Evolutionary conservation across 2,329 filamentous ascomycete genomes (phyloP), one percentile per base, ranked within the genome.

Genomic region (Nemania diffusa): DNA sequence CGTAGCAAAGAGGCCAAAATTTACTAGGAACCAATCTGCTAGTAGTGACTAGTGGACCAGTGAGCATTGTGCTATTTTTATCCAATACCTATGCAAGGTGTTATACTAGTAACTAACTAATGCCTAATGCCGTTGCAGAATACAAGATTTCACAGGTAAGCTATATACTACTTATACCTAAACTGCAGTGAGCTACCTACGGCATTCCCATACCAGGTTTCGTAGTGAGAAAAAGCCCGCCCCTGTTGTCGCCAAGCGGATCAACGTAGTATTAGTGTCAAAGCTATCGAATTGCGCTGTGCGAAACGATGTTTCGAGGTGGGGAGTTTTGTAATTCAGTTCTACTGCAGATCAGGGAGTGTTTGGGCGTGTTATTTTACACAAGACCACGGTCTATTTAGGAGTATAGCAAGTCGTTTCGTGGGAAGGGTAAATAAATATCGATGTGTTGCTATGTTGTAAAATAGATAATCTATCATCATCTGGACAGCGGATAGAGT

Each of bases 271-370:
- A 67, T 69, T 52, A 20, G 60, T 64, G 56, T 64, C 56, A 61
- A 57, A 55, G 57, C 52, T 63, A 67, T 67, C 53, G 64, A 57
- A 51, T 58, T 40, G 59, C 64, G 67, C 58, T 67, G 59, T 61
- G 60, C 64, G 59, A 67, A 50, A 58, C 5, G 37, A 52, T 55
- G 52, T 51, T 62, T 55, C 26, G 59, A 44, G 46, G 52, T 57
- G 53, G 67, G 15, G 56, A 57, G 55, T 57, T 62, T 61, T 64
- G 48, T 52, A 67, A 57, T 64, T 55, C 55, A 46, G 56, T 57
- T 51, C 42, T 44, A 55, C 50, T 64, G 64, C 34, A 48, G 67
- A 62, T 60, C 56, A 60, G n/a, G 50, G 50, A 34, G 50, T 6
- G 15, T 32, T n/a, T 32, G 13, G n/a, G 34, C 24, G 15, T 42